phyloP scores from a whole-genome alignment of 2,329 filamentous ascomycete genomes.

The Arthrobotrys pseudoclavata region DNA sequence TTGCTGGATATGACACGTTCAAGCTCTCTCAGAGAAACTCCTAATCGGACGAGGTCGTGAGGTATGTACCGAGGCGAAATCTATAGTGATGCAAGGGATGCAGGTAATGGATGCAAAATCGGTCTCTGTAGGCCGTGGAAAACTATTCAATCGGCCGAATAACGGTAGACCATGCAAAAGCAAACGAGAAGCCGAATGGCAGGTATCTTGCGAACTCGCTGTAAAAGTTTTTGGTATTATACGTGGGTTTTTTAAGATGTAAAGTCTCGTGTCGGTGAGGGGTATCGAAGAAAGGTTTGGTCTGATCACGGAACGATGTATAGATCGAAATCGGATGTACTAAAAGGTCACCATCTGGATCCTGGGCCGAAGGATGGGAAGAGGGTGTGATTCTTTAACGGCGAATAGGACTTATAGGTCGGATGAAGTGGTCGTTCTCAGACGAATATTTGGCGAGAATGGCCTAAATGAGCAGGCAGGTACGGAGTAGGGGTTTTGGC shows the following conservation, averaged over 20 bases:
- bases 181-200: neutral
- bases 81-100: conserved; percentile 29
- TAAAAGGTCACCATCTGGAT: conserved; percentile 31
- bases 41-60: conserved; percentile 19
- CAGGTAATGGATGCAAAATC: conserved; percentile 22
- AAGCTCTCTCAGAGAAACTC: conserved; percentile 35
- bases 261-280: conserved; percentile 28
- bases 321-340: neutral
- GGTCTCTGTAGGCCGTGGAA: conserved; percentile 6
- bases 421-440: conserved; percentile 40
- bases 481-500: conserved; percentile 39
- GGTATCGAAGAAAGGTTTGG: conserved; percentile 33
- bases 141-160: conserved; percentile 29
- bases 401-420: neutral
- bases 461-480: conserved; percentile 50
- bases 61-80: conserved; percentile 26
- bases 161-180: conserved; percentile 1
- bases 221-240: conserved; percentile 3
- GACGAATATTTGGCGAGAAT: conserved; percentile 43
- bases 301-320: conserved; percentile 30
- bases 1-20: conserved; percentile 39
- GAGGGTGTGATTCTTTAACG: conserved; percentile 11
- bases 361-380: conserved; percentile 2
- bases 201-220: conserved; percentile 32
- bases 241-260: neutral